phyloP scores from a whole-genome alignment of 352 stramenopile species.

The Pythium myriotylum region DNA sequence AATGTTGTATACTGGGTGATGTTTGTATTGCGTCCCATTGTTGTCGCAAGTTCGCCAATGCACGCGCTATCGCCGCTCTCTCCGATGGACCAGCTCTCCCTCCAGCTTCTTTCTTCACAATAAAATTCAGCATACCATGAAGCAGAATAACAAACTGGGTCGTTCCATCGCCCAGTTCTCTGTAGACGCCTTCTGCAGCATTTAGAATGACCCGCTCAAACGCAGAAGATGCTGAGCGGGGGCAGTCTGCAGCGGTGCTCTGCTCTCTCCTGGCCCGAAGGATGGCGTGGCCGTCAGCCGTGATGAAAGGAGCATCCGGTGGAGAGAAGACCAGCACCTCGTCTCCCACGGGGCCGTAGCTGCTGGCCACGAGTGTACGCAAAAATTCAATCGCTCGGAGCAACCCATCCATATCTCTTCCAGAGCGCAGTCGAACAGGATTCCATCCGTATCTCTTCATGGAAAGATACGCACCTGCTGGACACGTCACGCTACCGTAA shows the following conservation, averaged over 20 bases:
- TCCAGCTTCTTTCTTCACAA: neutral
- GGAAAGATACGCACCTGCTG: slow-evolving; percentile 12
- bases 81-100: neutral
- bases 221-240: neutral
- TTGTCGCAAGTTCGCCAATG: slow-evolving; percentile 38
- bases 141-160: slow-evolving; percentile 67
- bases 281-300: slow-evolving; percentile 51
- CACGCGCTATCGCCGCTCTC: slow-evolving; percentile 33
- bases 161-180: slow-evolving; percentile 52
- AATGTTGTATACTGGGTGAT: neutral
- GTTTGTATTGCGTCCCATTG: slow-evolving; percentile 9
- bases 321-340: slow-evolving; percentile 63
- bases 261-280: slow-evolving; percentile 45
- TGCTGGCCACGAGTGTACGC: slow-evolving; percentile 35
- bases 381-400: slow-evolving; percentile 25
- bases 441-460: neutral
- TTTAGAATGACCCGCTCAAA: slow-evolving; percentile 53
- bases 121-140: slow-evolving; percentile 29
- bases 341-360: slow-evolving; percentile 54
- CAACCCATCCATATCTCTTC: slow-evolving; percentile 23
- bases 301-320: slow-evolving; percentile 59
- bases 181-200: slow-evolving; percentile 50
- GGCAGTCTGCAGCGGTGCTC: neutral
- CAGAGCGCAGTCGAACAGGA: too few species aligned
- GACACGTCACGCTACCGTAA: neutral